A percentile compares a stretch with the other conserved stretches of the same genome.
These are phyloP conservation scores for Warburgia ugandensis DNA, from an alignment of 164 flowering plant genomes.

Conservation along the genomic window DNA sequence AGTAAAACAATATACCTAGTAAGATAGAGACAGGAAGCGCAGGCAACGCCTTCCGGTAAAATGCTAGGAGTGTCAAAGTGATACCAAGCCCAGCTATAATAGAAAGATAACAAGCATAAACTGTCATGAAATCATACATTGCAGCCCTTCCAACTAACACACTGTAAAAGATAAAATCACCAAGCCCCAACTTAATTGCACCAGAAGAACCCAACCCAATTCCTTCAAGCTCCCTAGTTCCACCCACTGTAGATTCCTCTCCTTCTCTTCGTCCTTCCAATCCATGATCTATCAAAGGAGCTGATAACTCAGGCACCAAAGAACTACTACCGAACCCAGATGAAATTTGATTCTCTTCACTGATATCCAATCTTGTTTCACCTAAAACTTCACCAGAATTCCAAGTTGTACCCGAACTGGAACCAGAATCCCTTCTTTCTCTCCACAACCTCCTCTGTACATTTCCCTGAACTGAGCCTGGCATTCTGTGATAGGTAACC, in stretches of 20 bases:
- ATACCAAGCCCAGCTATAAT: conserved; percentile 92
- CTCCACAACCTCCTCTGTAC: conserved; percentile 68
- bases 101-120: conserved; percentile 96
- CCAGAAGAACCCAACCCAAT: conserved; percentile 90
- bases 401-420: conserved; percentile 14
- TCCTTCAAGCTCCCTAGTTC: conserved; percentile 56
- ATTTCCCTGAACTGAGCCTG: conserved; percentile 15
- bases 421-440: conserved; percentile 24
- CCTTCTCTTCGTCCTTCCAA: conserved; percentile 18
- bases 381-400: conserved; percentile 12
- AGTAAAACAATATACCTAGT: conserved; percentile 82
- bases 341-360: conserved; percentile 32
- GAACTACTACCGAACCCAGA: conserved; percentile 11
- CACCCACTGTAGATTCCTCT: conserved; percentile 22
- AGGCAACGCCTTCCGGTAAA: conserved; percentile 88
- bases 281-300: conserved; percentile 48
- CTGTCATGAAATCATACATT: conserved; percentile 94
- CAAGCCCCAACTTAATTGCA: conserved; percentile 86
- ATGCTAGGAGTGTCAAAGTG: conserved; percentile 71
- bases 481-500: conserved; percentile 26
- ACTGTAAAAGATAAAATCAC: conserved; percentile 96
- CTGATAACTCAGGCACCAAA: conserved; percentile 31
- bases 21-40: conserved; percentile 91
- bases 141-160: conserved; percentile 97
- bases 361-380: conserved; percentile 28